These are phyloP conservation scores for Sugiyamaella paludigena DNA, from an alignment of 1,139 yeast genomes.

Conservation along the genomic window DNA sequence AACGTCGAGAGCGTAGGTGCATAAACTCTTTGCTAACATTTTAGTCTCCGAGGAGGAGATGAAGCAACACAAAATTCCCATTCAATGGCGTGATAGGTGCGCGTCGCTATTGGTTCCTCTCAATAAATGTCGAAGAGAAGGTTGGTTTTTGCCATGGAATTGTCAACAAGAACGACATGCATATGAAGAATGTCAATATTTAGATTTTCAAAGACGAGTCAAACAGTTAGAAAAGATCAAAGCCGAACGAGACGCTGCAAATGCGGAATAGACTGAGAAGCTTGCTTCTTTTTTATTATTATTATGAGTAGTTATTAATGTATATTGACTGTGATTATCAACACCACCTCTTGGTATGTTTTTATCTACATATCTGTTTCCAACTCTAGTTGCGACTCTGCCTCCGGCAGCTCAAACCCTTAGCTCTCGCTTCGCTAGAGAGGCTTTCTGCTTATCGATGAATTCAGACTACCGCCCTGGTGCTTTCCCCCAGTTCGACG, in stretches of 20 bases:
- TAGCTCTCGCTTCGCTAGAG: too few species aligned
- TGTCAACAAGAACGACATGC: conserved; percentile 79
- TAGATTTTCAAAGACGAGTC: conserved; percentile 80
- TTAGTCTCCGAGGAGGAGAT: conserved; percentile 79
- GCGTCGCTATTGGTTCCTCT: conserved; percentile 71
- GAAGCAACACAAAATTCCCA: conserved; percentile 76
- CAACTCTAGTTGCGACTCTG: too few species aligned
- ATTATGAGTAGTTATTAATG: too few species aligned
- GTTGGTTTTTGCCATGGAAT: conserved; percentile 59
- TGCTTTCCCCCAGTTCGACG: too few species aligned
- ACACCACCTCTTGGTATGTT: too few species aligned
- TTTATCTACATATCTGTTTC: too few species aligned
- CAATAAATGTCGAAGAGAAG: conserved; percentile 56
- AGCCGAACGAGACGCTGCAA: conserved; percentile 29
- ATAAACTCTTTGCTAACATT: conserved; percentile 5
- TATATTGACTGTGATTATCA: too few species aligned
- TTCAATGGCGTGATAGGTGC: conserved; percentile 84
- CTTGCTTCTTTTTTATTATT: too few species aligned
- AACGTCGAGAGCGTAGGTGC: too few species aligned
- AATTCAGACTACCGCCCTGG: too few species aligned
- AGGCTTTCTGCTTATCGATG: too few species aligned
- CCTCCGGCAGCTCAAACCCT: too few species aligned
- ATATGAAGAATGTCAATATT: conserved; percentile 83
- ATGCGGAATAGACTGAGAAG: conserved; percentile 2
- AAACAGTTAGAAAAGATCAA: conserved; percentile 63